phyloP scores from a whole-genome alignment of 1,284 basidiomycete genomes.

The Phellopilus nigrolimitatus region DNA sequence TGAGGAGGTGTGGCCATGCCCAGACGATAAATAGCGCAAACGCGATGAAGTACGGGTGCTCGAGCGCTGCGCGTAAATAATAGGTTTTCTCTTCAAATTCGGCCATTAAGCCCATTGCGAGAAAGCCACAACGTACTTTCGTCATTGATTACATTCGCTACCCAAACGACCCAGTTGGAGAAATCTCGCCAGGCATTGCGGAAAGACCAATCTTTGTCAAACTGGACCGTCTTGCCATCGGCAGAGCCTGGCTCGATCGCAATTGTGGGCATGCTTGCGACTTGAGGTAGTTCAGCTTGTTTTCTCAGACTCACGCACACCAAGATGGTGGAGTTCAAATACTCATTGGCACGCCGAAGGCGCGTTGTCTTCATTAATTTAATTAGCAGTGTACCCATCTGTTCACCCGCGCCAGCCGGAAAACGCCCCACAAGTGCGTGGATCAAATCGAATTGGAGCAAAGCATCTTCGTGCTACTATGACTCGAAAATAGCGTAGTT shows the following conservation, averaged over 20 bases:
- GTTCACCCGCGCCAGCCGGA: background rate
- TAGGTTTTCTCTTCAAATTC: background rate
- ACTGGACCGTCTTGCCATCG: background rate
- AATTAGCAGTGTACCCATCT: background rate
- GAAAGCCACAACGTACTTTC: slow-evolving; percentile 10
- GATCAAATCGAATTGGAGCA: background rate
- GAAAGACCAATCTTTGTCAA: slow-evolving; percentile 6
- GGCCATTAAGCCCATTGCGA: background rate
- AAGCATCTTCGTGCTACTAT: too few relatives aligned
- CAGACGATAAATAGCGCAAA: slow-evolving; percentile 17
- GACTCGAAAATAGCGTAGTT: too few relatives aligned
- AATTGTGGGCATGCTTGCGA: slow-evolving; percentile 7
- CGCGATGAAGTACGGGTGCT: slow-evolving; percentile 17
- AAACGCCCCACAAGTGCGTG: background rate
- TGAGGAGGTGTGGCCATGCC: slow-evolving; percentile 20
- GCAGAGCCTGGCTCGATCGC: background rate
- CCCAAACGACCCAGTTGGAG: slow-evolving; percentile 5
- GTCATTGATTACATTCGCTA: slow-evolving; percentile 4
- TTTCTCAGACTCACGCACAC: background rate
- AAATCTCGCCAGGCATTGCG: slow-evolving; percentile 8
- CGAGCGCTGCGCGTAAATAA: slow-evolving; percentile 12
- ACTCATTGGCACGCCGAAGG: slow-evolving; percentile 4
- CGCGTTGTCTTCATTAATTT: slow-evolving; percentile 9
- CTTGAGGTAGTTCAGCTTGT: too few relatives aligned
- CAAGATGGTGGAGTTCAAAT: background rate